A percentile compares a stretch with the other conserved stretches of the same genome.
phyloP scores from a whole-genome alignment of 805 yeast species.

The Lachancea mirantina region DNA sequence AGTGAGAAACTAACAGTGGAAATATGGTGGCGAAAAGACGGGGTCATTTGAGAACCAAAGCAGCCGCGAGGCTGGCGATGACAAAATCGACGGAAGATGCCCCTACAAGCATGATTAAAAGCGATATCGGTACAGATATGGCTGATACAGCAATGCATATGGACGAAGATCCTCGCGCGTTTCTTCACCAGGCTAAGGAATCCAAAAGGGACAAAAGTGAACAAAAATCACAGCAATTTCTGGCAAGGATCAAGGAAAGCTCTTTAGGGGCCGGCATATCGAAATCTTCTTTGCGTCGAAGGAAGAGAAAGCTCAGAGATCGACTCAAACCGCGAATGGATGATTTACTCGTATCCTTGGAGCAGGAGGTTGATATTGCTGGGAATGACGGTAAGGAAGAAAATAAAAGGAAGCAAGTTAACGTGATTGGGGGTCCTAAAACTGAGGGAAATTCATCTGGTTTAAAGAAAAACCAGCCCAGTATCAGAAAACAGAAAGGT shows the following conservation, averaged over 20 bases:
- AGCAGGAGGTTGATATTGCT: slow-evolving; percentile 23
- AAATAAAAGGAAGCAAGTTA: background rate
- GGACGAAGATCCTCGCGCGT: slow-evolving; percentile 37
- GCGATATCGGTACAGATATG: too few species aligned
- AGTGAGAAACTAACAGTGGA: too few species aligned
- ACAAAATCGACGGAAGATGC: too few species aligned
- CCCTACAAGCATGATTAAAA: too few species aligned
- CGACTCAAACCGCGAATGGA: slow-evolving; percentile 60
- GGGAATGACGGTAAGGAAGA: slow-evolving; percentile 4
- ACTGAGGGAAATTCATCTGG: slow-evolving; percentile 7
- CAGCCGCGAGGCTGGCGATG: slow-evolving; percentile 24
- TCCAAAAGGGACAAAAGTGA: slow-evolving; percentile 47
- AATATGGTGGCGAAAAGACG: slow-evolving; percentile 41
- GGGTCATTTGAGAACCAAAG: slow-evolving; percentile 38
- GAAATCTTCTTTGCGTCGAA: slow-evolving; percentile 56
- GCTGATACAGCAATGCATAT: slow-evolving; percentile 12
- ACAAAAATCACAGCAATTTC: slow-evolving; percentile 33
- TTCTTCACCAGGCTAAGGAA: slow-evolving; percentile 45
- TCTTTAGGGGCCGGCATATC: slow-evolving; percentile 43
- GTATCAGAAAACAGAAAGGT: slow-evolving; percentile 48
- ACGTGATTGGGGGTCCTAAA: slow-evolving; percentile 6
- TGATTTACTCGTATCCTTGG: slow-evolving; percentile 51
- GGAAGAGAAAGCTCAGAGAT: slow-evolving; percentile 56
- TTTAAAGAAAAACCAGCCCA: slow-evolving; percentile 40
- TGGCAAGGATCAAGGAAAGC: slow-evolving; percentile 17